Evolutionary conservation across 169 alveolate genomes (phyloP), one percentile per base, ranked within the genome.

Genomic region (Plasmodium reichenowi): DNA sequence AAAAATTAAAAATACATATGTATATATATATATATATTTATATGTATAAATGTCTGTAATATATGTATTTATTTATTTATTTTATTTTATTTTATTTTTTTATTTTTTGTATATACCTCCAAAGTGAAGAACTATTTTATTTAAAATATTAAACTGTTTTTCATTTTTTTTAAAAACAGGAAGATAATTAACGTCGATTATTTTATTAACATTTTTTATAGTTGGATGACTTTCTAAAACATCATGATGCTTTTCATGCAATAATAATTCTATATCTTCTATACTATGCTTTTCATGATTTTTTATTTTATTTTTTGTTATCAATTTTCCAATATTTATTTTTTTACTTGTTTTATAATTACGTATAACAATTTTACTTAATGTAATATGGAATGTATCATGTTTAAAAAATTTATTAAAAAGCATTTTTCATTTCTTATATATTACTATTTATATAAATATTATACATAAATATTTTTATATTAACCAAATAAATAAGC

Each of bases 161-260:
- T 85, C 87, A 70, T 50, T 48, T 85, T 85, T 85, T 60, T 52
- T 63, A 48, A 85, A 71, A 85, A 85, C 76, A n/a, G 92, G 92
- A 85, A 85, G 72, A 62, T 59, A 17, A 9, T 38, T 56, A 38
- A 85, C 92, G 26, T 85, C 87, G 9, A 85, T 29, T 45, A 85
- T 85, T 71, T 85, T 58, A 54, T 85, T 22, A 50, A 71, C 76
- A 85, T 85, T 85, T 26, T 48, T 58, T 59, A 85, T 62, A 20
- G 87, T 64, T 10, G 92, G 92, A 71, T 85, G 71, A 10, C 47
- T 62, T 60, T 85, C 68, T n/a, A 72, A 70, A 52, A 85, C 63
- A 32, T 85, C 92, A 54, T 85, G 92, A 20, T 71, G 75, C n/a
- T 72, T 85, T 72, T 85, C 92, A 20, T 85, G 75, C 71, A 85